A percentile compares a stretch with the other conserved stretches of the same genome.
Evolutionary conservation across 148 eudicot species (phyloP).

Genomic region (Rhododendron mucronatum): DNA sequence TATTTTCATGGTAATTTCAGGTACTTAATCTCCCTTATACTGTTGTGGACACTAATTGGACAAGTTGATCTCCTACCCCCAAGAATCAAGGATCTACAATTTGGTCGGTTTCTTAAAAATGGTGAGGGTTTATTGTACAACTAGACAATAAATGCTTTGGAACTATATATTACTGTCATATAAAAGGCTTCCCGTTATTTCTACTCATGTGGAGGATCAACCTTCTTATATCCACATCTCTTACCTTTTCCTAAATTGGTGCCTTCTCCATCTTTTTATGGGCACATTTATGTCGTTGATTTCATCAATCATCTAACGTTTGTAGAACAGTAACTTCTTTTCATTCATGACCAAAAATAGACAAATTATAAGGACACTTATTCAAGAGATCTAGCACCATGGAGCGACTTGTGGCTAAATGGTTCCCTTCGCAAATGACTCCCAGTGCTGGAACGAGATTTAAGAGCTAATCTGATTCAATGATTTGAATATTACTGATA

Average conservation of each 20-base stretch:
- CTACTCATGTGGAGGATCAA: neutral
- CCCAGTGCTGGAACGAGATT: neutral
- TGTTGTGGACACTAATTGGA: conserved; percentile 24
- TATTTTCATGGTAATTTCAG: conserved; percentile 21
- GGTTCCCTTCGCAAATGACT: neutral
- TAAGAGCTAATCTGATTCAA: neutral
- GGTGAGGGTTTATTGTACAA: conserved; percentile 13
- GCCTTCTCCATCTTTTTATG: neutral
- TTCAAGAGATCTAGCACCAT: neutral
- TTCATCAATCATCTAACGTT: neutral
- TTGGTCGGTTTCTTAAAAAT: conserved; percentile 25
- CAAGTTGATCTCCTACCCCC: conserved; percentile 31
- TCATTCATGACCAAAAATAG: neutral
- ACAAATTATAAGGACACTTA: neutral
- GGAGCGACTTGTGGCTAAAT: neutral
- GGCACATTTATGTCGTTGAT: neutral
- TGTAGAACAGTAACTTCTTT: neutral
- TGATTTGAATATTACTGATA: neutral
- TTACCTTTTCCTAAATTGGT: neutral
- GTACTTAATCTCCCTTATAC: conserved; percentile 27
- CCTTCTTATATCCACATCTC: neutral
- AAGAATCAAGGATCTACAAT: conserved; percentile 21
- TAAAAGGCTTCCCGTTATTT: neutral
- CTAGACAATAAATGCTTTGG: neutral
- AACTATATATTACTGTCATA: neutral